Conservation (phyloP, 2,329 filamentous ascomycete species). For the Verticillium klebahnii region DNA sequence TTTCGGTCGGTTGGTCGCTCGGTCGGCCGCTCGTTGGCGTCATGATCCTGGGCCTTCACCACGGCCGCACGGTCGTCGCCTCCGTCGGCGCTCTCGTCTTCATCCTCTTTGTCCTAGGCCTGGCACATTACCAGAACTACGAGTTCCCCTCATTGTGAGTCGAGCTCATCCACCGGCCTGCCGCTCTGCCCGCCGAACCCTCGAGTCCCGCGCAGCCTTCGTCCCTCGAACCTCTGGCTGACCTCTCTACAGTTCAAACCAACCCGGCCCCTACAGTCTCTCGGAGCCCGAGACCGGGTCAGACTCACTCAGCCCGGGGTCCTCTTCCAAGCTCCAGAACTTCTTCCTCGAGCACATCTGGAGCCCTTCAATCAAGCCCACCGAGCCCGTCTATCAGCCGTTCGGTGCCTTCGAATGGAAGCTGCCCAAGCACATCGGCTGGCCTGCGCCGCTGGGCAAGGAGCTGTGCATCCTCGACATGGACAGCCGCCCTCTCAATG, state of each 20-base stretch:
- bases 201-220: not conserved
- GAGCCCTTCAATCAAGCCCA: slow-evolving; percentile 21
- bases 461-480: slow-evolving; percentile 40
- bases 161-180: not conserved
- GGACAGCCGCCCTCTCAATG: slow-evolving; percentile 34
- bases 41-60: not conserved
- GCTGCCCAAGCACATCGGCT: slow-evolving; percentile 22
- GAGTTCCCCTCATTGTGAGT: slow-evolving; percentile 15
- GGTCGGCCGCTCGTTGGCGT: too few relatives aligned
- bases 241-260: not conserved
- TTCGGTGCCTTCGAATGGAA: slow-evolving; percentile 27
- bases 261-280: slow-evolving; percentile 9
- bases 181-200: not conserved
- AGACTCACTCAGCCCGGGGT: not conserved
- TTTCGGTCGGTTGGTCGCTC: too few relatives aligned
- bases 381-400: slow-evolving; percentile 19
- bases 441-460: slow-evolving; percentile 27
- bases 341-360: slow-evolving; percentile 27
- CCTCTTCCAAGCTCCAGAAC: slow-evolving; percentile 18
- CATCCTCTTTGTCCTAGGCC: slow-evolving; percentile 23
- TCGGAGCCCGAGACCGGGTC: slow-evolving; percentile 10
- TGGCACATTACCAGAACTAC: slow-evolving; percentile 26
- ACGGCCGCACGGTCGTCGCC: slow-evolving; percentile 16
- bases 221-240: not conserved
- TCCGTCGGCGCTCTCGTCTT: slow-evolving; percentile 25